Evolutionary conservation across 257 asterid species (phyloP), one percentile per base, ranked within the genome.

Genomic region (Solanum medicagineum): DNA sequence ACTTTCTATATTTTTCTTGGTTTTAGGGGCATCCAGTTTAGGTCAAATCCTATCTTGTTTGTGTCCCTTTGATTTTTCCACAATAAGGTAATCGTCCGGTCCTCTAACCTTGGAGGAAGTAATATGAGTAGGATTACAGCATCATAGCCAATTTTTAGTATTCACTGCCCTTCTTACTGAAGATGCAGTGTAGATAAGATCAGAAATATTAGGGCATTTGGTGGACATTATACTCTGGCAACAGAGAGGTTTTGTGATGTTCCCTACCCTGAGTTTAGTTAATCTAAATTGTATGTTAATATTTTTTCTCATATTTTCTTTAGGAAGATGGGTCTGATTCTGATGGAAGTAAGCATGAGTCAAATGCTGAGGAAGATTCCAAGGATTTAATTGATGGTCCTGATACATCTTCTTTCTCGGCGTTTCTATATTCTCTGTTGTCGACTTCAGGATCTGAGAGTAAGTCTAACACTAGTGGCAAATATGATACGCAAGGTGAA

Each of bases 401-500:
- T 10, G 98, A 97, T 91, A 97, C 99, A 24, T 94, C 99, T 66
- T 97, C 99, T 2, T 94, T 97, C 89, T 24, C 98, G 8, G 98
- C 99, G 8, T 97, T 97, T 87, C 88, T 95, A 1, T 93, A 90
- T 86, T 97, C 99, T 51, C 89, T 97, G 36, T 86, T 95, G 83
- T 95, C 96, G 82, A 89, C 94, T 84, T 89, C 99, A 5, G 95
- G 91, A 73, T 75, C 93, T 74, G 90, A 84, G n/a, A 83, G 84
- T 68, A 84, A 87, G 81, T 73, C 92, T 42, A 83, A 88, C 26
- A 70, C 59, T 51, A 88, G 88, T 26, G 89, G 77, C 54, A 87
- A 88, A 20, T 74, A 55, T 55, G 87, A 29, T 77, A 71, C 91
- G 60, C 84, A 71, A 17, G 96, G 85, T 19, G 90, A 88, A 85